Conservation (phyloP, 495 filamentous ascomycete species). For the Daldinia childiae region DNA sequence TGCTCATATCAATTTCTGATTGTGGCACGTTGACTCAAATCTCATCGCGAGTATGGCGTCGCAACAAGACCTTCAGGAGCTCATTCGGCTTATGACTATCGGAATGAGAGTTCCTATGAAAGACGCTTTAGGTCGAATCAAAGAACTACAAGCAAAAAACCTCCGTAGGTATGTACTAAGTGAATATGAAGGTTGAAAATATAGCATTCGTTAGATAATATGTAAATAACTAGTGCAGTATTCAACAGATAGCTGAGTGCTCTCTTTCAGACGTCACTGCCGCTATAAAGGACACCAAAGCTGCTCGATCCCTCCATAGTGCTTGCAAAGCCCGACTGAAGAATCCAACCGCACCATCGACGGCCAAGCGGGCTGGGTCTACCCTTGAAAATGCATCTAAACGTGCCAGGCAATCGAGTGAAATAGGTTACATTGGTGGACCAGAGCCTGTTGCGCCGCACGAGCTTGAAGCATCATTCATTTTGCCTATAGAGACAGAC, state of each 20-base stretch:
- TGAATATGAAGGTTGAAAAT: neutral
- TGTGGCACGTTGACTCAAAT: neutral
- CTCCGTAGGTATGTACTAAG: slow-evolving; percentile 64
- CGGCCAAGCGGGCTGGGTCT: slow-evolving; percentile 52
- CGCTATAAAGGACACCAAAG: slow-evolving; percentile 74
- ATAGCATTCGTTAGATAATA: neutral
- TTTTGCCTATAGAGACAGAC: slow-evolving; percentile 64
- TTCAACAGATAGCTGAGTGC: slow-evolving; percentile 69
- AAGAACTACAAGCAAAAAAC: slow-evolving; percentile 69
- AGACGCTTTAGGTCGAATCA: slow-evolving; percentile 73
- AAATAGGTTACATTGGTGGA: slow-evolving; percentile 45
- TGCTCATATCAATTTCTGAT: neutral
- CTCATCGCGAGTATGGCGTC: slow-evolving; percentile 54
- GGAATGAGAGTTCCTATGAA: slow-evolving; percentile 76
- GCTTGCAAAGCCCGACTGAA: slow-evolving; percentile 71
- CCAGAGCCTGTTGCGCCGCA: slow-evolving; percentile 62
- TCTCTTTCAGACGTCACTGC: slow-evolving; percentile 62
- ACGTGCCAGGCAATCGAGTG: slow-evolving; percentile 50
- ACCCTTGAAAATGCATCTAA: slow-evolving; percentile 50
- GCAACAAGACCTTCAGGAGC: slow-evolving; percentile 69
- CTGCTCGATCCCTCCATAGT: slow-evolving; percentile 72
- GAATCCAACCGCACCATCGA: slow-evolving; percentile 42
- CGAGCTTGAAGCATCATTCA: slow-evolving; percentile 71
- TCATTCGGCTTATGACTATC: slow-evolving; percentile 81
- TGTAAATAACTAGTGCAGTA: slow-evolving; percentile 51